A percentile compares a stretch with the other conserved stretches of the same genome.
Conservation (phyloP, 805 yeast species). For the Hanseniaspora nectarophila region DNA sequence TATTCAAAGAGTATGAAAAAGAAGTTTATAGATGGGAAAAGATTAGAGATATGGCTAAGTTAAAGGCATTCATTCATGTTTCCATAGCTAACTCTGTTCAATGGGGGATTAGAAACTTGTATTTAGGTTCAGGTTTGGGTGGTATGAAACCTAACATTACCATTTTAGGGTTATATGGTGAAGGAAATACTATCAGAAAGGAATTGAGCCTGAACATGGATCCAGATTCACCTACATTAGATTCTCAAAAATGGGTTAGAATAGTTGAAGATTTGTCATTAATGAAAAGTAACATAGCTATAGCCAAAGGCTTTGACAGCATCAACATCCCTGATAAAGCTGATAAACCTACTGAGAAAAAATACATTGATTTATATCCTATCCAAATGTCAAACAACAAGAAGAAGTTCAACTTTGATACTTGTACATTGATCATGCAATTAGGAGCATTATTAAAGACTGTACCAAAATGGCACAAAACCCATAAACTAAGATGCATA, state of each 20-base stretch:
- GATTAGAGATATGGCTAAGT: constrained; percentile 59
- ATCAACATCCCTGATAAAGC: constrained; percentile 49
- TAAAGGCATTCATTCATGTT: constrained; percentile 90
- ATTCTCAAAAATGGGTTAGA: constrained; percentile 79
- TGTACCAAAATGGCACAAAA: constrained; percentile 82
- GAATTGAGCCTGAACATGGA: constrained; percentile 40
- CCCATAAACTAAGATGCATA: constrained; percentile 65
- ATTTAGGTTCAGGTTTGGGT: constrained; percentile 89
- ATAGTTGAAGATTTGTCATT: constrained; percentile 79
- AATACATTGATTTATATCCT: constrained; percentile 81
- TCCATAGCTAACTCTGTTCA: constrained; percentile 76
- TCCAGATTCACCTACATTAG: constrained; percentile 65
- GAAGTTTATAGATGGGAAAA: constrained; percentile 77
- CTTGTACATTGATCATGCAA: constrained; percentile 86
- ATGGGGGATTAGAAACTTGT: constrained; percentile 93
- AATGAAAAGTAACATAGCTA: constrained; percentile 83
- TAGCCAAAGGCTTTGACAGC: constrained; percentile 74
- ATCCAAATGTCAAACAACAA: constrained; percentile 90
- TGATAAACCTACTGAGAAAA: constrained; percentile 25
- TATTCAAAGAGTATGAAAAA: constrained; percentile 56
- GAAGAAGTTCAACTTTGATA: constrained; percentile 83
- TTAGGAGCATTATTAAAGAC: constrained; percentile 86
- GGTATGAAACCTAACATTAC: constrained; percentile 97
- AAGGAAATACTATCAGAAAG: not conserved
- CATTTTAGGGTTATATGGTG: constrained; percentile 55